phyloP scores from a whole-genome alignment of 2,329 filamentous ascomycete genomes.

The Chlorencoelia australis region DNA sequence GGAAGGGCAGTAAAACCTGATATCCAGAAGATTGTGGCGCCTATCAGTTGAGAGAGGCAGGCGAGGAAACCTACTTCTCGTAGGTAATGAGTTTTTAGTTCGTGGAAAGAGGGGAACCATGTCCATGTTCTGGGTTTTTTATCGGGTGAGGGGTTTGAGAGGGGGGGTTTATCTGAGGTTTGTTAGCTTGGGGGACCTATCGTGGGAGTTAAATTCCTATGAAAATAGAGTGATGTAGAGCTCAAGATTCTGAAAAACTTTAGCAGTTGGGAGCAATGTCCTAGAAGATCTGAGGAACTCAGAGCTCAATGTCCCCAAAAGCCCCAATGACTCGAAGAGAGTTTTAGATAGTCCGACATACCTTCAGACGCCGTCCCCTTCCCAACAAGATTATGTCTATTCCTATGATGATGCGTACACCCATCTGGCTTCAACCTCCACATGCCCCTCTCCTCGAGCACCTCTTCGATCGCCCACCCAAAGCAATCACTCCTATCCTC shows the following conservation, averaged over 20 bases:
- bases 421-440: conserved; percentile 14
- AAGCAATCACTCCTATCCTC: conserved; percentile 55
- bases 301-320: too few species aligned
- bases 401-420: conserved; percentile 35
- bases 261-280: too few species aligned
- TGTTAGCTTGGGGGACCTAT: too few species aligned
- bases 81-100: conserved; percentile 49
- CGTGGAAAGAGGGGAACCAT: conserved; percentile 49
- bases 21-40: conserved; percentile 55
- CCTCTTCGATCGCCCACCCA: conserved; percentile 54
- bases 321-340: too few species aligned
- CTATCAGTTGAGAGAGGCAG: conserved; percentile 43
- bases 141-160: background rate
- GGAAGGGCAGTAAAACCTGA: conserved; percentile 50
- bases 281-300: too few species aligned
- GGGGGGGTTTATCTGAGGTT: background rate
- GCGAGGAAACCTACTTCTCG: conserved; percentile 54
- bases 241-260: too few species aligned
- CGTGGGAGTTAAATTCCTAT: too few species aligned
- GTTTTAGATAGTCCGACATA: conserved; percentile 9
- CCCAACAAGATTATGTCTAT: conserved; percentile 30
- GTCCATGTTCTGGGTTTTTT: too few species aligned
- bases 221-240: too few species aligned
- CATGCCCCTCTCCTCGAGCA: conserved; percentile 27
- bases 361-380: conserved; percentile 18